Evolutionary conservation across 352 stramenopile species (phyloP).

Genomic region (Pythium grandisporangium): DNA sequence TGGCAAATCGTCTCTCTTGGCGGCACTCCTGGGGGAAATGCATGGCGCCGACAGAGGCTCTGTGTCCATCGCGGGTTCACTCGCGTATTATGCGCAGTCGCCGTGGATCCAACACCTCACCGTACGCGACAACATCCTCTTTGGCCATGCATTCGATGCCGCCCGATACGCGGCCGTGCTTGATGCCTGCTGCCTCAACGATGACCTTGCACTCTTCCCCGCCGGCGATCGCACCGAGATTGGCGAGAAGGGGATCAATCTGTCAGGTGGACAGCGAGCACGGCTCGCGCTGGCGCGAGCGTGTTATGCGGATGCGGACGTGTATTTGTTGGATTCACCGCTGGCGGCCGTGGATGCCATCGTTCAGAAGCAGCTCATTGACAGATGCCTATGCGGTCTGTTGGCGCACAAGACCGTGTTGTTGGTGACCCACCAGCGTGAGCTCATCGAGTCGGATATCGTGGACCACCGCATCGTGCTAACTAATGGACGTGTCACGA

Average conservation of each 20-base stretch:
- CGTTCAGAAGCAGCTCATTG: slow-evolving; percentile 74
- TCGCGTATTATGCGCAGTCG: slow-evolving; percentile 26
- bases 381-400: slow-evolving; percentile 2
- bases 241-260: slow-evolving; percentile 89
- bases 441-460: slow-evolving; percentile 36
- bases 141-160: slow-evolving; percentile 36
- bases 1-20: slow-evolving; percentile 7
- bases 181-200: slow-evolving; percentile 47
- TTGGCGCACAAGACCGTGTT: slow-evolving; percentile 48
- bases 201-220: slow-evolving; percentile 70
- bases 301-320: slow-evolving; percentile 28
- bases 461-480: slow-evolving; percentile 26
- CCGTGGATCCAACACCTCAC: slow-evolving; percentile 90
- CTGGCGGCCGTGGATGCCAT: slow-evolving; percentile 86
- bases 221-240: slow-evolving; percentile 88
- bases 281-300: slow-evolving; percentile 35
- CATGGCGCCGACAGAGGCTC: slow-evolving; percentile 1
- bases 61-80: neutral
- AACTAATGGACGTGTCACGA: slow-evolving; percentile 1
- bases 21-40: slow-evolving; percentile 8
- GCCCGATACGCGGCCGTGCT: slow-evolving; percentile 26
- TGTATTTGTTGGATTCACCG: slow-evolving; percentile 84
- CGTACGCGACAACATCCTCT: slow-evolving; percentile 89
- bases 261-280: slow-evolving; percentile 87
- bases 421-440: slow-evolving; percentile 35